A percentile compares a stretch with the other conserved stretches of the same genome.
phyloP scores from a whole-genome alignment of 2,329 filamentous ascomycete genomes.

The Didymella arachidicola region DNA sequence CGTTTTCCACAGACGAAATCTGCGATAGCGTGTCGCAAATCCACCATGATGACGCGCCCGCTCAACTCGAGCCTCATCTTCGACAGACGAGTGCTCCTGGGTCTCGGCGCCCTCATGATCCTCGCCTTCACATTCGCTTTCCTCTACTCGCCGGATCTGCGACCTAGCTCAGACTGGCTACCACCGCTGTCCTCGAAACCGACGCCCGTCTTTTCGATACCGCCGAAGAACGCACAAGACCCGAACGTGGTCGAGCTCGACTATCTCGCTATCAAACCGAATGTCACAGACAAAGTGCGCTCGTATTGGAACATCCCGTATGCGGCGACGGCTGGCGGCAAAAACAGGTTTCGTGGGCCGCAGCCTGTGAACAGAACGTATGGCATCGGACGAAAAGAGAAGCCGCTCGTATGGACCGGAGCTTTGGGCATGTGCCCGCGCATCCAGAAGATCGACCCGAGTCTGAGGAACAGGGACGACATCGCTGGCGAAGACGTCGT shows the following conservation, averaged over 20 bases:
- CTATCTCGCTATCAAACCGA: conserved; percentile 42
- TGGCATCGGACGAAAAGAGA: conserved; percentile 31
- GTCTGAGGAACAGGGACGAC: conserved; percentile 36
- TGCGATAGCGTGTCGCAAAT: conserved; percentile 10
- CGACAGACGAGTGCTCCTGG: conserved; percentile 36
- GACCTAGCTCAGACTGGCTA: conserved; percentile 38
- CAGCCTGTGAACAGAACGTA: conserved; percentile 42
- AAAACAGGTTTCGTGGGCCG: conserved; percentile 43
- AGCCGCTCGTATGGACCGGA: conserved; percentile 41
- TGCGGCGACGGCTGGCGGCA: conserved; percentile 39
- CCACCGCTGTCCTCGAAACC: conserved; percentile 35
- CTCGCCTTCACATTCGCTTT: conserved; percentile 38
- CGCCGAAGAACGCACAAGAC: conserved; percentile 36
- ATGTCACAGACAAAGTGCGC: conserved; percentile 38
- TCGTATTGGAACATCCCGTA: conserved; percentile 48
- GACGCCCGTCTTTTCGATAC: conserved; percentile 32
- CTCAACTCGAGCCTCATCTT: conserved; percentile 40
- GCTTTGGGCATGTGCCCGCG: conserved; percentile 45
- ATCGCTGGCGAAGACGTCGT: conserved; percentile 37
- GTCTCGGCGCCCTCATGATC: conserved; percentile 31
- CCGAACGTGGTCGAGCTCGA: conserved; percentile 43
- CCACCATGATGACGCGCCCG: conserved; percentile 29
- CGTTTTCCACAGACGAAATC: background rate
- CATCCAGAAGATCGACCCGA: conserved; percentile 45
- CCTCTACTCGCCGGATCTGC: conserved; percentile 37